Base-by-base conservation (phyloP, 2,329 filamentous ascomycete genomes). In the Raffaelea deltoideospora region DNA sequence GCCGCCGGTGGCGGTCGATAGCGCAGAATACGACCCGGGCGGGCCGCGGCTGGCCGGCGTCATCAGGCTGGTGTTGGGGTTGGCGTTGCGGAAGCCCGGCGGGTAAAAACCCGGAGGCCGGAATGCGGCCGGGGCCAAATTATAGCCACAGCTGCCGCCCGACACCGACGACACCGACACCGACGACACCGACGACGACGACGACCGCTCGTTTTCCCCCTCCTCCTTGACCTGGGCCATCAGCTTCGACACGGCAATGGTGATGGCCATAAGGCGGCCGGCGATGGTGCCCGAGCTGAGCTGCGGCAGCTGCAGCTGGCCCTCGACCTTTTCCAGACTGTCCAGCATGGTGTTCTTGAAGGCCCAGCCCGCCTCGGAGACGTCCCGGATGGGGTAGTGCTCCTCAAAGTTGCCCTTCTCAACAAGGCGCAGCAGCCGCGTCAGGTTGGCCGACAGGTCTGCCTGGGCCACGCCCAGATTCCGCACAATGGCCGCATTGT, bases 311-410 rank as follows among this genome's bases (percentile, higher is more conserved):
- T 20, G 18, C 17, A 43, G 28, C 15, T 34, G 20, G 6, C 22
- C 22, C 34, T 45, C 43, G 18, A 26, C 34, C 19, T 33, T 30
- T 21, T 43, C 43, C 10, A 45, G n/a, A 29, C 32, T 34, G 27
- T 45, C 41, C 5, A 41, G 35, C 37, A 45, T 34, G 6, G 33
- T 39, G 31, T 43, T 30, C 29, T 37, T 40, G 36, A 42, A 10
- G 21, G 14, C 19, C 41, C 41, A 43, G 27, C 35, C 31, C 6
- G 43, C 34, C 8, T 33, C 22, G 20, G 28, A 20, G 5, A 45
- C 3, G 31, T 41, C 39, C 4, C 22, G 15, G 33, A 31, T n/a
- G 17, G 34, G 24, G n/a, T 13, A 13, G 18, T 4, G 7, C 3
- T 14, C 6, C 6, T 5, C 23, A 7, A 29, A 24, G 13, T 14